Base-by-base conservation (phyloP, 345 rosid species). In the Citrus unshiu region DNA sequence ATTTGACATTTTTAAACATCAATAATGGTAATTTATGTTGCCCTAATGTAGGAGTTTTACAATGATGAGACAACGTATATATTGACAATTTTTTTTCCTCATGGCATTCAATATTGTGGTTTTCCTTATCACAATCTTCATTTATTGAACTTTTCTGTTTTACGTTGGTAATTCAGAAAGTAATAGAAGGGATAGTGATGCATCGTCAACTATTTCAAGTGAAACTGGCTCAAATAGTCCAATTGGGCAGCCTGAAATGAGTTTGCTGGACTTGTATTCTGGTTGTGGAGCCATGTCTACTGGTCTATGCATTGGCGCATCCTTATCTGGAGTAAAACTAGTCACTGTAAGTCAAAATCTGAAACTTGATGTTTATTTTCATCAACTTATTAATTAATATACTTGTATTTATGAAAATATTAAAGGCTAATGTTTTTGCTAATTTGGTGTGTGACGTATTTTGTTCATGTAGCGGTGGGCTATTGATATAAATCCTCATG, bases 201-300 rank as follows among this genome's bases (percentile, higher is more conserved):
- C 80, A 54, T 39, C 83, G 10, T 87, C 90, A 40, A 81, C 84
- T 9, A 72, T 86, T 51, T 88, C 89, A 22, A 86, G 80, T 29
- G 89, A 88, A 39, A 79, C 68, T 16, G 81, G 77, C 10, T 84
- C 85, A 19, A 75, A 84, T n/a, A 24, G 56, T 46, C 51, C 34
- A 7, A 24, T 7, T 16, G 70, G n/a, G 1, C 72, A 61, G 19
- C 43, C 77, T 4, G 83, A 81, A 58, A 78, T 80, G 43, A 57
- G 65, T 74, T 78, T 88, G 27, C 46, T 88, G 65, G 88, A 88
- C 72, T 51, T 88, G 4, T 88, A 88, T 49, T 73, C 82, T 34
- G 89, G 91, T 0, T 88, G 89, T 63, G 87, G 87, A 25, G 91
- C 83, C 9, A 86, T 88, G 91, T 88, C 91, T 4, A 85, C 91